Percentiles rank a stretch among this genome's conserved stretches.
Conservation (phyloP, 768 basidiomycete species). For the Pleurotus tuber-regium region DNA sequence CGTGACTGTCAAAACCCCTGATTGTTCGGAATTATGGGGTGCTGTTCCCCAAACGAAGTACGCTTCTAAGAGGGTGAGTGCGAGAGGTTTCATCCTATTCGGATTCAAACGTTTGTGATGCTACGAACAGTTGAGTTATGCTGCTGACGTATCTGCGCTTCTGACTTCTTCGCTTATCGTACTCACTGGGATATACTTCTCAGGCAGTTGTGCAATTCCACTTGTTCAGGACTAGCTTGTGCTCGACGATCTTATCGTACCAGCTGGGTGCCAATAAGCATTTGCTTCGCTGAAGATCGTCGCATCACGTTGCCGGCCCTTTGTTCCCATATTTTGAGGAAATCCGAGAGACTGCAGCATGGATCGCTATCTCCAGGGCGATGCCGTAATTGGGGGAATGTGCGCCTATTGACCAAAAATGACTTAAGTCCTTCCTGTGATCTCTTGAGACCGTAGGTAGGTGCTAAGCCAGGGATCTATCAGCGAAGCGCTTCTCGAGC, state of each 20-base stretch:
- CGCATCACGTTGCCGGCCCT: conserved; percentile 2
- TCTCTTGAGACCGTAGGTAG: conserved; percentile 3
- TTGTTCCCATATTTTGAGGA: background rate
- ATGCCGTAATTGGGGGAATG: conserved; percentile 11
- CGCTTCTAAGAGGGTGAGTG: too few species aligned
- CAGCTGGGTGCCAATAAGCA: background rate
- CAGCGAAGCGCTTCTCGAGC: conserved; percentile 6
- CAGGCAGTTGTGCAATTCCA: too few species aligned
- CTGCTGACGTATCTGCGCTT: background rate
- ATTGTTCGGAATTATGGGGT: background rate
- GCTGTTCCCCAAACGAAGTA: background rate
- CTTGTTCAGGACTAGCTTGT: background rate
- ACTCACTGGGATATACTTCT: too few species aligned
- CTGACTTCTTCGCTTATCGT: background rate
- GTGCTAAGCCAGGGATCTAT: conserved; percentile 4
- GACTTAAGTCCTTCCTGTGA: conserved; percentile 8
- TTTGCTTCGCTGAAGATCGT: conserved; percentile 1
- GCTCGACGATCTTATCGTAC: background rate
- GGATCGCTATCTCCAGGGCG: conserved; percentile 11
- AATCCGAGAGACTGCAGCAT: background rate
- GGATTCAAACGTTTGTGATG: conserved; percentile 9
- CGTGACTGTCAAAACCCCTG: background rate
- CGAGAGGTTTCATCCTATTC: too few species aligned
- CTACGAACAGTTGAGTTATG: background rate
- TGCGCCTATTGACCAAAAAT: conserved; percentile 10